Conservation (phyloP, 352 stramenopile species). For the Pythium graminicola region DNA sequence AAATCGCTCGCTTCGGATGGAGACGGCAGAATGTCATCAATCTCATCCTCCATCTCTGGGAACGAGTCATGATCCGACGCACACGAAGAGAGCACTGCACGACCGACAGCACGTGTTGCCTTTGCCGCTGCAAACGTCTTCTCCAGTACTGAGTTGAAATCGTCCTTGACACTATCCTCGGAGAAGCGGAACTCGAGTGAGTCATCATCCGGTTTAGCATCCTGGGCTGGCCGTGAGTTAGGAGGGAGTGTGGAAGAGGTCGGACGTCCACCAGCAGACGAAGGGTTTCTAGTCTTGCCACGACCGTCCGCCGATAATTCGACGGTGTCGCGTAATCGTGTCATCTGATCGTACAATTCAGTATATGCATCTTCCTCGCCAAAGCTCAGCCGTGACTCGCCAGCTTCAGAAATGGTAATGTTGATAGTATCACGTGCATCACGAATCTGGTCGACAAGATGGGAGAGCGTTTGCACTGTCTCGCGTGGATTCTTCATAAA, state of each 20-base stretch:
- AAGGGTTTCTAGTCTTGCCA: neutral
- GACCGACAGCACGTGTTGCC: slow-evolving; percentile 45
- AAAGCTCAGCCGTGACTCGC: slow-evolving; percentile 31
- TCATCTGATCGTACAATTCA: slow-evolving; percentile 50
- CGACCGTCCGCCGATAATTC: slow-evolving; percentile 9
- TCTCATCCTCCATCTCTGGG: slow-evolving; percentile 9
- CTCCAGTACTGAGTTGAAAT: slow-evolving; percentile 50
- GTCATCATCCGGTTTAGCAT: slow-evolving; percentile 1
- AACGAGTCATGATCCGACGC: slow-evolving; percentile 28
- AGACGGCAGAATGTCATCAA: slow-evolving; percentile 17
- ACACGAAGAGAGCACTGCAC: slow-evolving; percentile 48
- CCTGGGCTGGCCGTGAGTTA: neutral
- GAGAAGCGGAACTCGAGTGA: slow-evolving; percentile 17
- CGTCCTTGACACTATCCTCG: slow-evolving; percentile 24
- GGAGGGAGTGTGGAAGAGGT: neutral
- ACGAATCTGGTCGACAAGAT: slow-evolving; percentile 60
- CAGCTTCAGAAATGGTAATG: slow-evolving; percentile 50
- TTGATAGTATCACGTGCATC: slow-evolving; percentile 65
- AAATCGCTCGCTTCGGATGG: slow-evolving; percentile 22
- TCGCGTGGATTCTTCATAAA: slow-evolving; percentile 38
- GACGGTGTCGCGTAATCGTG: slow-evolving; percentile 45
- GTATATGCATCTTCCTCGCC: slow-evolving; percentile 37
- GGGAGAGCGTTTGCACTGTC: slow-evolving; percentile 43
- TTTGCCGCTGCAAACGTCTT: slow-evolving; percentile 61
- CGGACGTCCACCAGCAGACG: slow-evolving; percentile 3